Conservation (phyloP, 2,329 filamentous ascomycete genomes). For the Stachybotrys elegans region DNA sequence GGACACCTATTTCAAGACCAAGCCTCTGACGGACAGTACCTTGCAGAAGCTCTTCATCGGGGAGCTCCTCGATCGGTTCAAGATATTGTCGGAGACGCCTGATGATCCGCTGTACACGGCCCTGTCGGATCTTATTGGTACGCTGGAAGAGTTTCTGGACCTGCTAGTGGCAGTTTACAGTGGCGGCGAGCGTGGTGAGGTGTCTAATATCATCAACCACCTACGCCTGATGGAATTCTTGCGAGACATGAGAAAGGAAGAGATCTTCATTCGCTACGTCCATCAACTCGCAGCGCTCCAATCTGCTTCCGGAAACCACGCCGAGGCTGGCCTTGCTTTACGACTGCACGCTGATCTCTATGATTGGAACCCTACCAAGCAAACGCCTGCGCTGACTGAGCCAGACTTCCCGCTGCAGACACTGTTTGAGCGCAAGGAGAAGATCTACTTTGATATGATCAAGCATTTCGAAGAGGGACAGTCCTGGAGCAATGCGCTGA, state of each 20-base stretch:
- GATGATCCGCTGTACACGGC: constrained; percentile 73
- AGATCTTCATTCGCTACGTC: constrained; percentile 94
- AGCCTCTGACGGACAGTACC: constrained; percentile 80
- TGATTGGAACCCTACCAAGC: constrained; percentile 74
- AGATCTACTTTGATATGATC: constrained; percentile 90
- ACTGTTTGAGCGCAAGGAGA: constrained; percentile 88
- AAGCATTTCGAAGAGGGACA: constrained; percentile 92
- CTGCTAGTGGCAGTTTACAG: constrained; percentile 86
- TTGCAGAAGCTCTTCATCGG: constrained; percentile 88
- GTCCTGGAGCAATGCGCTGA: constrained; percentile 83
- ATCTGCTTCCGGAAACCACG: constrained; percentile 67
- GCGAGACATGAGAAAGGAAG: constrained; percentile 93
- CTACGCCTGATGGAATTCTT: constrained; percentile 93
- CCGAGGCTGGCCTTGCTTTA: constrained; percentile 84
- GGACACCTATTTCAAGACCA: constrained; percentile 84
- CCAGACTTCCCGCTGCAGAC: constrained; percentile 78
- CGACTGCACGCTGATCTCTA: constrained; percentile 90
- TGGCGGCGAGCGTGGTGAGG: constrained; percentile 66
- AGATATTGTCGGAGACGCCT: constrained; percentile 57
- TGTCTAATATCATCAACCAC: constrained; percentile 80
- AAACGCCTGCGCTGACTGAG: constrained; percentile 62
- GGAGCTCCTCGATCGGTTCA: constrained; percentile 78
- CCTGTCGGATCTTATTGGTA: constrained; percentile 72
- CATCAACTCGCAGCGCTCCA: constrained; percentile 84
- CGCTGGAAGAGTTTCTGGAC: constrained; percentile 85